phyloP scores from a whole-genome alignment of 2,329 filamentous ascomycete species.

The Trichoderma gracile region DNA sequence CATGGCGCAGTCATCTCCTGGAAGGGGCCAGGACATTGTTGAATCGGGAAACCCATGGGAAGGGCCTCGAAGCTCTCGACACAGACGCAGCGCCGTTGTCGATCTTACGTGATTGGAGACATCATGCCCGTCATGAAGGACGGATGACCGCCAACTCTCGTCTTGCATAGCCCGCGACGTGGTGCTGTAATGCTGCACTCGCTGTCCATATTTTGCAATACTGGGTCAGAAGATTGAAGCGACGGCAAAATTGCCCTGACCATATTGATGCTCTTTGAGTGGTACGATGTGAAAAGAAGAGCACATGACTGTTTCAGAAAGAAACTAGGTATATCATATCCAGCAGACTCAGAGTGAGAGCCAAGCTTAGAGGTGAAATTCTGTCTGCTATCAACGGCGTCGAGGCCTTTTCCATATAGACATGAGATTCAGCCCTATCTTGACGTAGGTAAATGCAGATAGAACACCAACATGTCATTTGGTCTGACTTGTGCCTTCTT shows the following conservation, averaged over 20 bases:
- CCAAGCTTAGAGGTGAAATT: background rate
- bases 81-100: background rate
- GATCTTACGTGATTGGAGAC: constrained; percentile 4
- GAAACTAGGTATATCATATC: too few species aligned
- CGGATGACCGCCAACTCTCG: too few species aligned
- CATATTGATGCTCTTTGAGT: background rate
- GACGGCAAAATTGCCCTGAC: background rate
- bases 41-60: background rate
- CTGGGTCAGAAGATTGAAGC: background rate
- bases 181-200: background rate
- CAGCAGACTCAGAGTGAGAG: too few species aligned
- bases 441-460: background rate
- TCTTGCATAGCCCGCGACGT: background rate
- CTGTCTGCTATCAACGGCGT: background rate
- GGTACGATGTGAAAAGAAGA: background rate
- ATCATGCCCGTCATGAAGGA: background rate
- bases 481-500: too few species aligned
- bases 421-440: background rate
- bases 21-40: constrained; percentile 32
- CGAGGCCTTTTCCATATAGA: too few species aligned
- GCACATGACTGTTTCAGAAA: too few species aligned
- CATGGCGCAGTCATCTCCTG: constrained; percentile 28
- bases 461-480: too few species aligned
- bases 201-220: background rate
- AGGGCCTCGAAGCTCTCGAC: background rate